Conservation (phyloP, 2,329 filamentous ascomycete genomes). For the Venturia aucupariae region DNA sequence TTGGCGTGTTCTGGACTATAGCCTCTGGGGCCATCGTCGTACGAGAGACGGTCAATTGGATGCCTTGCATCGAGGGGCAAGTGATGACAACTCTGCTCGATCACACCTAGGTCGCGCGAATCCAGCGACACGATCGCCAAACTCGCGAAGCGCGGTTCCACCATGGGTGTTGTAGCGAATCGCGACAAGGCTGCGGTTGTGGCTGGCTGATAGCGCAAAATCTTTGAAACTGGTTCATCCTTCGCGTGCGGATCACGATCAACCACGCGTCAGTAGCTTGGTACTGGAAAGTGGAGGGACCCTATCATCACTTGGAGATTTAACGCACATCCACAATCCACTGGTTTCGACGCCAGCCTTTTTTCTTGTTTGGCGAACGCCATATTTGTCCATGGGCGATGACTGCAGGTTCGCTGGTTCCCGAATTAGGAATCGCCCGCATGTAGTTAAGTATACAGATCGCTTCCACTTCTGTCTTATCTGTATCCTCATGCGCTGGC, state of each 20-base stretch:
- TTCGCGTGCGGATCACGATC: background rate
- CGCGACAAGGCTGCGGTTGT: background rate
- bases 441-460: conserved; percentile 7
- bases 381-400: conserved; percentile 9
- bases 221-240: background rate
- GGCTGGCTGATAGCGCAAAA: background rate
- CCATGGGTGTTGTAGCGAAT: background rate
- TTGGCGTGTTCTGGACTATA: too few species aligned
- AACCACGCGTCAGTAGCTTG: background rate
- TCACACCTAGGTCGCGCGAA: background rate
- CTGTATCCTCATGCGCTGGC: background rate
- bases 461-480: background rate
- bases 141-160: background rate
- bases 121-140: background rate
- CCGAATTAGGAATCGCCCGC: background rate
- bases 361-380: conserved; percentile 1
- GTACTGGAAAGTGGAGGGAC: background rate
- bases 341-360: conserved; percentile 11
- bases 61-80: background rate
- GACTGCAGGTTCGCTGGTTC: background rate
- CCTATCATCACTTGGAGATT: background rate
- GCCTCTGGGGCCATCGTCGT: background rate
- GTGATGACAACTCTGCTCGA: background rate
- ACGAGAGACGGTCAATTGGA: background rate
- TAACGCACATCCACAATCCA: conserved; percentile 9